Evolutionary conservation across 108 stramenopile species (phyloP).

Genomic region (Cyclotella kingstonii): DNA sequence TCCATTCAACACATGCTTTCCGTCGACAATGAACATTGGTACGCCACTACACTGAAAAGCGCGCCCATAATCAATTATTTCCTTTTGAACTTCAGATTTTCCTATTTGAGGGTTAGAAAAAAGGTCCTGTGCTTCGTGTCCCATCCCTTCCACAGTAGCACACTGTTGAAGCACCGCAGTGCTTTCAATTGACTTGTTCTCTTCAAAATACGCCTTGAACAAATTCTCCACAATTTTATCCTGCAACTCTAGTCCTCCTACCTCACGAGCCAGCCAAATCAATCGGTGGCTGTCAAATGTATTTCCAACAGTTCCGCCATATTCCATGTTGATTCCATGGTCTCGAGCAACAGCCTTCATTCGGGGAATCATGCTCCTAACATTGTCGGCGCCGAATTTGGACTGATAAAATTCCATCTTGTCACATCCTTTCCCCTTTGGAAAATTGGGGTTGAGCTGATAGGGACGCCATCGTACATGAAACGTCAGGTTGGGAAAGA

Average conservation of each 20-base stretch:
- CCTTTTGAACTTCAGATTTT: conserved; percentile 19
- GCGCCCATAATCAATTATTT: conserved; percentile 35
- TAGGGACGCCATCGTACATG: conserved; percentile 45
- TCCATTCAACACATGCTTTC: conserved; percentile 31
- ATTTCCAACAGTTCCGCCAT: conserved; percentile 40
- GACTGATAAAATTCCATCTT: conserved; percentile 44
- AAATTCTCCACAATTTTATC: conserved; percentile 38
- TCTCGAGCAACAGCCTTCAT: conserved; percentile 40
- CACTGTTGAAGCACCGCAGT: conserved; percentile 29
- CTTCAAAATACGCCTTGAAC: conserved; percentile 47
- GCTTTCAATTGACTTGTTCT: conserved; percentile 40
- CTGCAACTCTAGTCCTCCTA: conserved; percentile 39
- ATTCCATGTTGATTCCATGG: conserved; percentile 39
- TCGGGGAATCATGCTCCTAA: conserved; percentile 35
- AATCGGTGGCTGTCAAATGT: conserved; percentile 44
- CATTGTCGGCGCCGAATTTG: conserved; percentile 26
- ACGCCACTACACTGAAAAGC: conserved; percentile 40
- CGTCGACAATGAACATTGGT: conserved; percentile 46
- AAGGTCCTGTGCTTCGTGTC: conserved; percentile 4
- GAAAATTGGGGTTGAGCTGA: conserved; percentile 37
- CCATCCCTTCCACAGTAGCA: conserved; percentile 23
- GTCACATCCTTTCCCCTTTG: conserved; percentile 27
- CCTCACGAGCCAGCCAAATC: conserved; percentile 46
- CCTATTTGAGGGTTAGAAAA: conserved; percentile 20
- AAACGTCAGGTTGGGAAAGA: conserved; percentile 27